Conservation (phyloP, 1,284 basidiomycete genomes). For the Rhodofomes roseus region DNA sequence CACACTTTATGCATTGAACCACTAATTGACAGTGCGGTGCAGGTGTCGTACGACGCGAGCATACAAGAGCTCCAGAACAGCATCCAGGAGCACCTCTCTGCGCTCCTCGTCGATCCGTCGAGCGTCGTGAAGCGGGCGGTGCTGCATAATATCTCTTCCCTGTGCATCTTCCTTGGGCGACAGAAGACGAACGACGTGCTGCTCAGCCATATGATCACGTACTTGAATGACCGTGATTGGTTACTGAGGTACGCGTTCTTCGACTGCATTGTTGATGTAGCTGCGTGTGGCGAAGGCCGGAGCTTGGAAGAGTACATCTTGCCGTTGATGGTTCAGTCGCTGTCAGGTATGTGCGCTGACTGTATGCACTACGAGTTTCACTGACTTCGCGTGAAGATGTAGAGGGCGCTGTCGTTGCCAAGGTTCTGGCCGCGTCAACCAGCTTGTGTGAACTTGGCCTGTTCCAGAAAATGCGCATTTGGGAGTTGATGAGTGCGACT, state of each 20-base stretch:
- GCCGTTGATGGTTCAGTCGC: constrained; percentile 91
- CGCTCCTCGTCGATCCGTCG: constrained; percentile 72
- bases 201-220: constrained; percentile 97
- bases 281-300: constrained; percentile 84
- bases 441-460: constrained; percentile 84
- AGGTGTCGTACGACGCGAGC: constrained; percentile 87
- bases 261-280: constrained; percentile 93
- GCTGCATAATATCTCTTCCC: constrained; percentile 76
- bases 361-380: constrained; percentile 41
- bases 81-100: constrained; percentile 85
- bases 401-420: constrained; percentile 90
- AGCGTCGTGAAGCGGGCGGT: constrained; percentile 76
- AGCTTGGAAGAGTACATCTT: constrained; percentile 87
- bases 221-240: constrained; percentile 96
- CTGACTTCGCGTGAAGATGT: constrained; percentile 56
- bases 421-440: constrained; percentile 82
- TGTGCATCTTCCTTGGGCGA: constrained; percentile 92
- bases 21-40: neutral
- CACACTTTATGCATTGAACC: neutral
- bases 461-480: constrained; percentile 89
- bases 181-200: constrained; percentile 94
- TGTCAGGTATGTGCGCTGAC: constrained; percentile 64
- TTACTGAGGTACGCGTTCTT: constrained; percentile 89
- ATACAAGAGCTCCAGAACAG: constrained; percentile 83
- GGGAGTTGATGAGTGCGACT: constrained; percentile 88